Base-by-base conservation (phyloP, 2,329 filamentous ascomycete species). In the Septoria linicola region DNA sequence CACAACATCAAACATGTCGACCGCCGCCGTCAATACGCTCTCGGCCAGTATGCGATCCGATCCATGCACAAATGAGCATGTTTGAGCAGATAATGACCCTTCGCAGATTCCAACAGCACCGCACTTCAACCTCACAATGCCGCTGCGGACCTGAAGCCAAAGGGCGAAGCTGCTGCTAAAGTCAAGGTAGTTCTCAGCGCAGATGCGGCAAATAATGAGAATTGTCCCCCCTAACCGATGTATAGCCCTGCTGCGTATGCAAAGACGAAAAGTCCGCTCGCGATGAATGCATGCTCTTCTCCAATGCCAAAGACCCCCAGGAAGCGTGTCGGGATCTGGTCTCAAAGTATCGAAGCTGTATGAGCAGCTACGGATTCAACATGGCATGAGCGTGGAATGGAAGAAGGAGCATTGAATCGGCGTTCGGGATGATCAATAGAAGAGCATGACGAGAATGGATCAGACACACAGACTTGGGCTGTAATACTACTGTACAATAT, bases 271-370 rank as follows among this genome's bases (percentile, higher is more conserved):
- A 99, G 73, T 79, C 88, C 32, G 81, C 81, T 63, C 89, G 93
- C 58, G 93, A 99, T 75, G 91, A 99, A 74, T 99, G 93, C 79
- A 97, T 99, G 92, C 87, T 99, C 50, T 96, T 97, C 77, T 95
- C 89, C 49, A 90, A 82, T 57, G 80, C 88, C 55, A 80, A 85
- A 66, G 87, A 96, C 68, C 89, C 93, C 32, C 81, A 88, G 64
- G 80, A 82, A 66, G 90, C 95, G 65, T 99, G 93, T 79, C 80
- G 84, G 71, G 80, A 84, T 43, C 80, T 89, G 57, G 87, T 99
- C 58, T 82, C 89, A 21, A 84, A 88, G 68, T 99, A 99, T 76
- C 85, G 84, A 74, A 83, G 74, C 62, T 99, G 93, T 72, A 97
- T 99, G 93, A 83, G 84, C 51, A 87, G 89, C 8, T 97, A 87